Conservation (phyloP, 2,329 filamentous ascomycete genomes). For the Nigrospora oryzae region DNA sequence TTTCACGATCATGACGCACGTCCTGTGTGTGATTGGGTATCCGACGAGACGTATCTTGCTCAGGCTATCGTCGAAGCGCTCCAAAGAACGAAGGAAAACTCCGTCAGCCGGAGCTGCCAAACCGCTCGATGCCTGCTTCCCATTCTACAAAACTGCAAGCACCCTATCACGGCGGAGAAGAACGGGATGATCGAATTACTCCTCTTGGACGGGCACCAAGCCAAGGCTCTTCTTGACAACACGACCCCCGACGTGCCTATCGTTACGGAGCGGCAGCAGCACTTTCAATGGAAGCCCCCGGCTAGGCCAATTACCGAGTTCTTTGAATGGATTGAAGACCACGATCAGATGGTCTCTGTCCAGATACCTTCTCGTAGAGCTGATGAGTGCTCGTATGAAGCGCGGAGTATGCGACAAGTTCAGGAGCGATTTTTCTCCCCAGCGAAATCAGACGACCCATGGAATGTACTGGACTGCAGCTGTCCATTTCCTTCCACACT, state of each 20-base stretch:
- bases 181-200: background rate
- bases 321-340: conserved; percentile 2
- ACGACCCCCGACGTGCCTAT: conserved; percentile 1
- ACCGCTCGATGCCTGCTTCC: conserved; percentile 1
- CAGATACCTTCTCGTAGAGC: conserved; percentile 1
- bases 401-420: conserved; percentile 1
- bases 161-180: too few species aligned
- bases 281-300: background rate
- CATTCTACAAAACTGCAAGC: background rate
- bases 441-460: background rate
- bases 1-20: background rate
- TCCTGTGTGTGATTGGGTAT: background rate
- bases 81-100: background rate
- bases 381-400: conserved; percentile 1
- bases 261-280: conserved; percentile 1
- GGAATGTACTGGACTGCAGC: conserved; percentile 1
- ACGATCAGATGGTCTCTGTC: conserved; percentile 1
- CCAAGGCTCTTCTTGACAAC: conserved; percentile 1
- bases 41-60: background rate
- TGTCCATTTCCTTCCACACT: conserved; percentile 1
- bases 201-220: conserved; percentile 1
- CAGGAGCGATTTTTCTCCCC: conserved; percentile 1
- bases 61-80: background rate
- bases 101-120: conserved; percentile 1
- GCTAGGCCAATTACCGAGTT: conserved; percentile 1